Evolutionary conservation across 306 rosid species (phyloP), one percentile per base, ranked within the genome.

Genomic region (Hippophae tibetana): DNA sequence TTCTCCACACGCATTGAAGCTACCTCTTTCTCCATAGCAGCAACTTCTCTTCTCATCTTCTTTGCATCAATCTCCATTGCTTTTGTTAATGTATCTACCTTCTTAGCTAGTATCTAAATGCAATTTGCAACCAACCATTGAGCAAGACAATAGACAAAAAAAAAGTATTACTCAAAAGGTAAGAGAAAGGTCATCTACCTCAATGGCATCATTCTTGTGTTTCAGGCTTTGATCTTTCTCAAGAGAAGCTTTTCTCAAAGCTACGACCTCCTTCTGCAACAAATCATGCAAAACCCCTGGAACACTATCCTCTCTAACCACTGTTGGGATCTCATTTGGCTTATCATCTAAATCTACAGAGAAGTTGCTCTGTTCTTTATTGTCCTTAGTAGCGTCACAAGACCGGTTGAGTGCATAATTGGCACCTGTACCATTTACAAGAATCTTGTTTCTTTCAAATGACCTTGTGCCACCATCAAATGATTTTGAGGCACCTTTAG

Each of bases 171-270:
- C 45, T 62, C 50, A 60, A 52, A 52, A 1, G 42, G 58, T 42
- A 55, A 52, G 52, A 57, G 61, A 65, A 23, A 45, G 38, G 51
- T 61, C 44, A 65, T 31, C 38, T 31, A 87, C 97, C 97, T 87
- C 97, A 55, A 89, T 89, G n/a, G 92, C 97, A 68, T 89, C 95
- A 58, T 86, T 92, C 79, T 89, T 89, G 72, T 89, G 95, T 73
- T 83, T 89, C 54, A 89, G 89, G 62, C 82, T 72, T 71, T 81
- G 83, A 65, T 83, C 97, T 70, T 81, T 89, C 71, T 86, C 97
- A 61, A 68, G 70, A 74, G 86, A 76, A 70, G 85, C 76, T 71
- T 86, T 89, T 81, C 87, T 83, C 64, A 89, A 66, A 69, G 84
- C 68, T 45, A 89, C 70, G 38, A 89, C 97, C 75, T 89, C 95